Base-by-base conservation (phyloP, 2,329 filamentous ascomycete genomes). In the Pestalotiopsis sp. region DNA sequence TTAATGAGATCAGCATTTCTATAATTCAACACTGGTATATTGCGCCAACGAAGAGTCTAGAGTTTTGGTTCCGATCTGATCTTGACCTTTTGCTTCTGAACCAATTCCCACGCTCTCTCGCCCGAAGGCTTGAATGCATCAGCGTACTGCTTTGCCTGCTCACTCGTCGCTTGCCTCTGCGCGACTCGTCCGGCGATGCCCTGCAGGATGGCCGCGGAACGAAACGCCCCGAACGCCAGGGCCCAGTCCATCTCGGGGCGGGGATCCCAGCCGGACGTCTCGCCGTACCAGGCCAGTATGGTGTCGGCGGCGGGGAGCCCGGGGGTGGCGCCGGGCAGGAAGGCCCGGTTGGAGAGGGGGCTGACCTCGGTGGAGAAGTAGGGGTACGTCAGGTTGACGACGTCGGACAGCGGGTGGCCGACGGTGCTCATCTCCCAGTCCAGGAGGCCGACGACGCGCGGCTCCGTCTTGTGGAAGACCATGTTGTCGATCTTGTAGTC, bases 371-470 rank as follows among this genome's bases (percentile, higher is more conserved):
- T 41, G 17, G 68, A 64, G 36, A 52, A 66, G 45, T 52, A 68
- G 3, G 62, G 66, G 52, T 60, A 58, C 23, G 63, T 45, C n/a
- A 97, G 85, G 81, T 97, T 98, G 80, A 90, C 90, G 52, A 98
- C 83, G 78, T 98, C 95, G 4, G 93, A 95, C 38, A 97, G 87
- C 0, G 95, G 95, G 78, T 98, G 95, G 17, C 95, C 95, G 68
- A 97, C 91, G 0, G 95, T 98, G n/a, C 93, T 93, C 93, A 98
- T 97, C 83, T 98, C 95, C 95, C 94, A 98, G 81, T 98, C 95
- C 9, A 98, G 82, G 67, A 98, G 94, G 4, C 95, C 95, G 80
- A 98, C 95, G 11, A 98, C 94, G 62, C 90, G 85, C 7, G 94
- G 91, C 79, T 95, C 91, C 0, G 93, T 95, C 81, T 93, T 93